These are phyloP conservation scores for Umbelopsis vinacea DNA, from an alignment of 192 early-diverging fungal genomes.

Conservation along the genomic window DNA sequence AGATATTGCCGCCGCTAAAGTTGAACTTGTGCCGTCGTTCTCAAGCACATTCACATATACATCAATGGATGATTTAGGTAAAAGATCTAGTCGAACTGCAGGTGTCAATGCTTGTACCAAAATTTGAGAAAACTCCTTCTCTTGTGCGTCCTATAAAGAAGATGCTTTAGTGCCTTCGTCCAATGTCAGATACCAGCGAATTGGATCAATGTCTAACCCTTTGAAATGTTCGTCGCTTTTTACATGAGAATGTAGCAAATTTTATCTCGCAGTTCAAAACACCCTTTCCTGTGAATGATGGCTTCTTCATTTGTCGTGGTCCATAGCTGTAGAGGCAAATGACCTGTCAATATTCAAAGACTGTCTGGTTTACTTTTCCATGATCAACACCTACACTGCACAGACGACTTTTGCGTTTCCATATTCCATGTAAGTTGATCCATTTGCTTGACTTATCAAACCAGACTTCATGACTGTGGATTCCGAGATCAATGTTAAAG, in stretches of 20 bases:
- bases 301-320: conserved; percentile 63
- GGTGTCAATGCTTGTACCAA: conserved; percentile 70
- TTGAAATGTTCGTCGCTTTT: conserved; percentile 50
- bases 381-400: conserved; percentile 66
- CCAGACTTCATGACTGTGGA: conserved; percentile 67
- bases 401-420: conserved; percentile 76
- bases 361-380: neutral
- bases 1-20: conserved; percentile 66
- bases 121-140: conserved; percentile 66
- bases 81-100: conserved; percentile 68
- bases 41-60: conserved; percentile 73
- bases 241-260: conserved; percentile 73
- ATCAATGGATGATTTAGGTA: conserved; percentile 79
- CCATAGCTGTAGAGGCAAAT: conserved; percentile 60
- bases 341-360: neutral
- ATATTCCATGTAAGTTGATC: conserved; percentile 77
- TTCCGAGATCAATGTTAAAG: neutral
- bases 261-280: conserved; percentile 75
- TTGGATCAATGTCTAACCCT: conserved; percentile 22
- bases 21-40: conserved; percentile 65
- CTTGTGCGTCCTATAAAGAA: conserved; percentile 57
- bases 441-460: conserved; percentile 73
- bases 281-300: conserved; percentile 57
- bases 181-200: neutral
- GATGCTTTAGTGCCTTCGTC: neutral